Base-by-base conservation (phyloP, 1,284 basidiomycete genomes). In the Trichosporon ovoides region DNA sequence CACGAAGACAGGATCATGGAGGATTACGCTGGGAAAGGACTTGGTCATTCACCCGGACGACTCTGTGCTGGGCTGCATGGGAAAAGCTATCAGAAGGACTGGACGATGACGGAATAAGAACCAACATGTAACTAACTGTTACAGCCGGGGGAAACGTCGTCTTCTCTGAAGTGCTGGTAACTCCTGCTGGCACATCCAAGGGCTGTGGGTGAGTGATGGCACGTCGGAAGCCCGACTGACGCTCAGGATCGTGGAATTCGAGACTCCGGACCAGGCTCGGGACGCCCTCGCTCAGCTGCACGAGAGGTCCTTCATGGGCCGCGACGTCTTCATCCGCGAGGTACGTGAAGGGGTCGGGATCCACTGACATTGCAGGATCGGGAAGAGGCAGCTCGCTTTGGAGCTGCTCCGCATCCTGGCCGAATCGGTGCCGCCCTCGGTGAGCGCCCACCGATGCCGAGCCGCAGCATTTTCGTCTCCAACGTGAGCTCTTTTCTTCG, bases 91-190 rank as follows among this genome's bases (percentile, higher is more conserved):
- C 43, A 28, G 43, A 31, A 48, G 24, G n/a, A 48, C 18, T 10
- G 24, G 43, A 6, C 22, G 14, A 16, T 46, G 40, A 16, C 24
- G 24, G 22, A 28, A 3, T 13, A 24, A 20, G 22, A 31, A 48
- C 28, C 43, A 18, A 28, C 43, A n/a, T 16, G 43, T 28, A 28
- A 48, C 43, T 52, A 40, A 52, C 51, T 43, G 55, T 43, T 34
- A 61, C 84, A 93, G 91, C 88, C 87, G 91, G 91, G 18, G 72
- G 77, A 81, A 88, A 94, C 82, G 93, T 98, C 73, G 87, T 95
- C 76, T 98, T 98, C 84, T 90, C 95, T 82, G 95, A 98, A 84
- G 92, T 98, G 65, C 85, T 98, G 71, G 82, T 93, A 66, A 95
- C 95, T 10, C 95, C 95, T 10, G 94, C 90, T 37, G 95, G 95